Evolutionary conservation across 2,329 filamentous ascomycete species (phyloP).

Genomic region (Lanzia echinophila): DNA sequence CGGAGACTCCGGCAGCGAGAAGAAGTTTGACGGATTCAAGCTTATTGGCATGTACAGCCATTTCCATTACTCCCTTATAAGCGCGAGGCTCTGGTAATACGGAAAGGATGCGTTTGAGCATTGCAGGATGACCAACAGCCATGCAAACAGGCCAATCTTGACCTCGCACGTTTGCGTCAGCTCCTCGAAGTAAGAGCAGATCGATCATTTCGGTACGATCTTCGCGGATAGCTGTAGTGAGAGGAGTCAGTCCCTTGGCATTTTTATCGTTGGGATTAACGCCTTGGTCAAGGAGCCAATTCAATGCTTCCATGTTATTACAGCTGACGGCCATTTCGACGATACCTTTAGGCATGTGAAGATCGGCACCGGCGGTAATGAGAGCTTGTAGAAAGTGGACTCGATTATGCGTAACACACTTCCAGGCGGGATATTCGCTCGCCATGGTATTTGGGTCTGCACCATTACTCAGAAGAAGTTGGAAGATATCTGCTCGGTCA

Average conservation of each 20-base stretch:
- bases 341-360: slow-evolving; percentile 56
- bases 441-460: slow-evolving; percentile 49
- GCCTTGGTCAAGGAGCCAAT: slow-evolving; percentile 53
- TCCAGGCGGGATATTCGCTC: slow-evolving; percentile 60
- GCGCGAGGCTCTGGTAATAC: slow-evolving; percentile 51
- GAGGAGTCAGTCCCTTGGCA: slow-evolving; percentile 50
- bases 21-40: slow-evolving; percentile 58
- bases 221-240: slow-evolving; percentile 60
- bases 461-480: slow-evolving; percentile 47
- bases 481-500: slow-evolving; percentile 54
- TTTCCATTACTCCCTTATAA: slow-evolving; percentile 61
- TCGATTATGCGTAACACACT: slow-evolving; percentile 60
- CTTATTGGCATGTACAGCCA: slow-evolving; percentile 60
- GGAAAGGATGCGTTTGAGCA: slow-evolving; percentile 53
- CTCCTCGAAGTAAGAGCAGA: slow-evolving; percentile 49
- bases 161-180: slow-evolving; percentile 55
- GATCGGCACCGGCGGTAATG: slow-evolving; percentile 52
- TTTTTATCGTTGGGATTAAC: slow-evolving; percentile 54
- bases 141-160: slow-evolving; percentile 67
- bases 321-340: slow-evolving; percentile 56
- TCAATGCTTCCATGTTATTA: slow-evolving; percentile 54
- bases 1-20: slow-evolving; percentile 40
- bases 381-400: slow-evolving; percentile 53
- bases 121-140: slow-evolving; percentile 54
- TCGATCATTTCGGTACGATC: slow-evolving; percentile 54